phyloP scores from a whole-genome alignment of 805 yeast species.

The Debaryomyces maramus region DNA sequence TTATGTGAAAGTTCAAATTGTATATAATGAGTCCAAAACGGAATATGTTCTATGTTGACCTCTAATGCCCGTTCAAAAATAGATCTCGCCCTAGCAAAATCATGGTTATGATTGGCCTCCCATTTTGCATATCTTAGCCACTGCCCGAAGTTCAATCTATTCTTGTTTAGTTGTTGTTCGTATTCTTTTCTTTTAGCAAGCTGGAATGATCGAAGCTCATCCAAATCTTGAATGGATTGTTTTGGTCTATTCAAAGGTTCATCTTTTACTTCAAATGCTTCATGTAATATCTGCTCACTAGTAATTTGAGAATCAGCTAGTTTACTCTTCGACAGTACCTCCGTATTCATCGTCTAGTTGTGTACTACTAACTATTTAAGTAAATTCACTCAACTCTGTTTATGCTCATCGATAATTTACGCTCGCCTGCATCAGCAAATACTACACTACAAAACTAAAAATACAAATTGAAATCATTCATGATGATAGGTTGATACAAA shows the following conservation, averaged over 20 bases:
- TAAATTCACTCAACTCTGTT: background rate
- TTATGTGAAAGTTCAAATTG: conserved; percentile 71
- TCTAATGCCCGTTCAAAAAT: conserved; percentile 84
- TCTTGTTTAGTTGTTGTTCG: conserved; percentile 84
- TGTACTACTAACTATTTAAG: background rate
- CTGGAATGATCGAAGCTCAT: conserved; percentile 76
- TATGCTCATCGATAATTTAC: background rate
- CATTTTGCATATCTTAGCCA: conserved; percentile 92
- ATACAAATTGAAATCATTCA: too few relatives aligned
- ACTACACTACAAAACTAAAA: too few relatives aligned
- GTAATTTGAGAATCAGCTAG: conserved; percentile 24
- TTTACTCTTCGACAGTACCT: background rate
- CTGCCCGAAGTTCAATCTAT: conserved; percentile 77
- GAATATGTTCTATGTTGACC: conserved; percentile 71
- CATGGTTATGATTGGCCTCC: conserved; percentile 75
- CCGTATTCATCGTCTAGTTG: conserved; percentile 1
- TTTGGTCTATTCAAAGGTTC: conserved; percentile 26
- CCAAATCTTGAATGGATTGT: conserved; percentile 60
- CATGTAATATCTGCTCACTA: conserved; percentile 37
- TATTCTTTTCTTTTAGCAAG: conserved; percentile 75
- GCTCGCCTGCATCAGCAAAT: background rate
- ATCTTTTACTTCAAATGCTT: conserved; percentile 30
- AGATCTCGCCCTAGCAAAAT: conserved; percentile 77
- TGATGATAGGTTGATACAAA: too few relatives aligned
- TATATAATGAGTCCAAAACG: conserved; percentile 83